Evolutionary conservation across 345 rosid genomes (phyloP).

Genomic region (Salix dunnii): DNA sequence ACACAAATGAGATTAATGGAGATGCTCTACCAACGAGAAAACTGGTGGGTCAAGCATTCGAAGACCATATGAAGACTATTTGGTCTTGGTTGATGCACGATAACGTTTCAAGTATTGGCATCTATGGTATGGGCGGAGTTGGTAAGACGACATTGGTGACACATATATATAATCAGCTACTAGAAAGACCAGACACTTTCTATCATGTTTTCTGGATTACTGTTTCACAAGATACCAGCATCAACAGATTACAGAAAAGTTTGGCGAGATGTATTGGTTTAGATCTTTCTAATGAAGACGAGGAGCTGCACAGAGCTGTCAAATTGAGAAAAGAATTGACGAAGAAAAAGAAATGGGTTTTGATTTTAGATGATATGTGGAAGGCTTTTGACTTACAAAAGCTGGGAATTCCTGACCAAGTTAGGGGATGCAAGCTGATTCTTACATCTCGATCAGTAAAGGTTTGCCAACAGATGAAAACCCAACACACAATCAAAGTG

Average conservation of each 20-base stretch:
- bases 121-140: slow-evolving; percentile 16
- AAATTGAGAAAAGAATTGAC: too few relatives aligned
- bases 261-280: slow-evolving; percentile 4
- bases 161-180: slow-evolving; percentile 2
- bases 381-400: too few relatives aligned
- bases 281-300: too few relatives aligned
- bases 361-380: too few relatives aligned
- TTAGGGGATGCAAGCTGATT: slow-evolving; percentile 17
- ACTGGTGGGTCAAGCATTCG: neutral
- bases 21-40: neutral
- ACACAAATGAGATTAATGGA: neutral
- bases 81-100: neutral
- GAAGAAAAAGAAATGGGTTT: too few relatives aligned
- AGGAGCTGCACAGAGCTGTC: too few relatives aligned
- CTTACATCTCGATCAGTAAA: slow-evolving; percentile 21
- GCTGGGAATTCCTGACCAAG: neutral
- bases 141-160: slow-evolving; percentile 15
- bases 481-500: neutral
- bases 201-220: slow-evolving; percentile 17
- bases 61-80: neutral
- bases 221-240: slow-evolving; percentile 7
- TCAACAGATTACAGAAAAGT: neutral
- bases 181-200: neutral
- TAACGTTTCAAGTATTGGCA: neutral
- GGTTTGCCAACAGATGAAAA: slow-evolving; percentile 9